Conservation (phyloP, 2,329 filamentous ascomycete genomes). For the Endoconidiophora laricicola region DNA sequence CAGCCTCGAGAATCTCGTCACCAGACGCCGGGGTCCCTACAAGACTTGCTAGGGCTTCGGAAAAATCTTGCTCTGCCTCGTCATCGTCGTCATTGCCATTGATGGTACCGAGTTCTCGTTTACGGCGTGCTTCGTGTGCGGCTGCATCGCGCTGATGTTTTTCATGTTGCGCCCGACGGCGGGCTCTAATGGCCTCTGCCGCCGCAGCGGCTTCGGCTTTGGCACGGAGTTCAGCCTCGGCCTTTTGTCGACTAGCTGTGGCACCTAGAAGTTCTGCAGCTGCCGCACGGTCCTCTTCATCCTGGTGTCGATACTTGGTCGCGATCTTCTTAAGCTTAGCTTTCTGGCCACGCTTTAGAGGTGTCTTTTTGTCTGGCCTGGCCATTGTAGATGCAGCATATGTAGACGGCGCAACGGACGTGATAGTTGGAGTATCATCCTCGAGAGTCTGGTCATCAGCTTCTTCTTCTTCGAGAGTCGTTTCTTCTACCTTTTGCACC, state of each 20-base stretch:
- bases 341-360: slow-evolving; percentile 54
- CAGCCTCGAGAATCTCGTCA: slow-evolving; percentile 60
- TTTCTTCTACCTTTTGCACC: neutral
- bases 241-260: slow-evolving; percentile 46
- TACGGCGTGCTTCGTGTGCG: slow-evolving; percentile 56
- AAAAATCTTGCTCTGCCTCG: slow-evolving; percentile 38
- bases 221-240: slow-evolving; percentile 49
- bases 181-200: slow-evolving; percentile 51
- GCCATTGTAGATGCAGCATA: slow-evolving; percentile 14
- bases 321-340: slow-evolving; percentile 77
- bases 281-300: slow-evolving; percentile 76
- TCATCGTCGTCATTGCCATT: slow-evolving; percentile 33
- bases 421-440: slow-evolving; percentile 4
- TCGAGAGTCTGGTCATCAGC: slow-evolving; percentile 15
- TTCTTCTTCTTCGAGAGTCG: slow-evolving; percentile 1
- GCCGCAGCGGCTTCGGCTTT: slow-evolving; percentile 51
- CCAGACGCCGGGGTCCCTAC: slow-evolving; percentile 63
- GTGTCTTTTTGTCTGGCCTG: slow-evolving; percentile 28
- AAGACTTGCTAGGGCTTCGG: slow-evolving; percentile 48
- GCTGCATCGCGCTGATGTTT: slow-evolving; percentile 59
- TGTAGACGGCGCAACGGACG: slow-evolving; percentile 5
- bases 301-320: slow-evolving; percentile 81
- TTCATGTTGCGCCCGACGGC: slow-evolving; percentile 65
- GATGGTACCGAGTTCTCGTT: slow-evolving; percentile 30
- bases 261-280: slow-evolving; percentile 81